Conservation (phyloP, 139 green algal genomes). For the Zygnema circumcarinatum region DNA sequence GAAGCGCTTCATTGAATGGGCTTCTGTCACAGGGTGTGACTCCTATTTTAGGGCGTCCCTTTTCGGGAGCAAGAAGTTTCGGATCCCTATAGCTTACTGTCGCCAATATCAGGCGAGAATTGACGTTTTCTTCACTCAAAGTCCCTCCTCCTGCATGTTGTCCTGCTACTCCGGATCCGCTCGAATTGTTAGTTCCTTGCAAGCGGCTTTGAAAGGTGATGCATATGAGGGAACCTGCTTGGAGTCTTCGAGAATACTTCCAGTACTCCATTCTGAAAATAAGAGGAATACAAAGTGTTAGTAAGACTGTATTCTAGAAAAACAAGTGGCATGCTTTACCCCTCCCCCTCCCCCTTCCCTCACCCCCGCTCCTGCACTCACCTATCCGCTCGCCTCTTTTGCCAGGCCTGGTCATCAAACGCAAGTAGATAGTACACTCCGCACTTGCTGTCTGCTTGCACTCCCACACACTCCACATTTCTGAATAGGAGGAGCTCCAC, state of each 20-base stretch:
- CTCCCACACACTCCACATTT: neutral
- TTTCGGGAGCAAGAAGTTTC: conserved; percentile 5
- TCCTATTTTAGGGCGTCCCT: conserved; percentile 20
- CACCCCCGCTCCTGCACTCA: too few species aligned
- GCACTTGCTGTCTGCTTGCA: neutral
- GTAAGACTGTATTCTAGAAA: neutral
- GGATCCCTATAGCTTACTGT: conserved; percentile 26
- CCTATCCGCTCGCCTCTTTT: too few species aligned
- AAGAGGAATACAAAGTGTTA: neutral
- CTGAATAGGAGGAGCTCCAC: conserved; percentile 21
- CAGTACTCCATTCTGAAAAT: conserved; percentile 59
- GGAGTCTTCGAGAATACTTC: conserved; percentile 63
- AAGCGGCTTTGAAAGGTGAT: conserved; percentile 51
- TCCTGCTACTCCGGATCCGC: too few species aligned
- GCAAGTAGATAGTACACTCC: neutral
- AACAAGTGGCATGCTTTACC: neutral
- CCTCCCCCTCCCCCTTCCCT: too few species aligned
- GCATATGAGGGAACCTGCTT: conserved; percentile 65
- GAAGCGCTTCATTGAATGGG: conserved; percentile 25
- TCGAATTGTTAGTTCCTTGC: too few species aligned
- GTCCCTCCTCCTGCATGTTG: too few species aligned
- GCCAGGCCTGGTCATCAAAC: neutral
- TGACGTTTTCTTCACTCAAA: neutral
- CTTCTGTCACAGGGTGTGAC: conserved; percentile 4
- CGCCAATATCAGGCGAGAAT: conserved; percentile 19